Conservation (phyloP, 2,329 filamentous ascomycete genomes). For the Rugonectria rugulosa region DNA sequence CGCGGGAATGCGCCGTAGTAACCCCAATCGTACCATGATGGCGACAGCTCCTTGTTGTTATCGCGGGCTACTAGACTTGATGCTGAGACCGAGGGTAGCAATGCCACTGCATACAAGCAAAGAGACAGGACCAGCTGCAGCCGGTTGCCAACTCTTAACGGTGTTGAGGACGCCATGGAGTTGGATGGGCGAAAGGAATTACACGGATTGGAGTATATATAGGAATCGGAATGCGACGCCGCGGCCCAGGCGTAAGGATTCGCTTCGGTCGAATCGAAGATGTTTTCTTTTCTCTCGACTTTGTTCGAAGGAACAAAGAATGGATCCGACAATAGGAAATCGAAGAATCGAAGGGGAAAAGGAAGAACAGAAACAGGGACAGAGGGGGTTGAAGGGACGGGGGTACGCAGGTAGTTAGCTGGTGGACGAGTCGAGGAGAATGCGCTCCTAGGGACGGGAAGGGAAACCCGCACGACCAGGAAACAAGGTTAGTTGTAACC, state of each 20-base stretch:
- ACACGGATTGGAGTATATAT: background rate
- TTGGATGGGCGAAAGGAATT: background rate
- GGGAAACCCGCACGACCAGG: background rate
- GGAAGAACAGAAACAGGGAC: background rate
- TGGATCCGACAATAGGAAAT: no score
- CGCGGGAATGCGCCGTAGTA: slow-evolving; percentile 32
- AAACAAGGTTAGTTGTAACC: slow-evolving; percentile 12
- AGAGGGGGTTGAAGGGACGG: no score
- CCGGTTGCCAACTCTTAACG: background rate
- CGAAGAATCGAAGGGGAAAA: slow-evolving; percentile 1
- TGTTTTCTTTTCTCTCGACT: background rate
- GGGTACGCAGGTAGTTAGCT: no score
- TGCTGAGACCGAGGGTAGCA: slow-evolving; percentile 6
- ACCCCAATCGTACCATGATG: slow-evolving; percentile 34
- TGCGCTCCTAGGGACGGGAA: background rate
- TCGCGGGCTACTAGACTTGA: background rate
- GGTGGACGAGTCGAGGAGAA: no score
- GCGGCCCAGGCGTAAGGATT: background rate
- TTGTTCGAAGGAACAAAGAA: no score
- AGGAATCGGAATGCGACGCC: background rate
- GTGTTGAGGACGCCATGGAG: slow-evolving; percentile 9
- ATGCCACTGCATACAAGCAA: background rate
- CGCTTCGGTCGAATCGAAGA: background rate
- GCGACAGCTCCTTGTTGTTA: background rate
- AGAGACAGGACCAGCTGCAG: slow-evolving; percentile 13